Conservation (phyloP, 805 yeast genomes). For the Lipomyces yamadae region DNA sequence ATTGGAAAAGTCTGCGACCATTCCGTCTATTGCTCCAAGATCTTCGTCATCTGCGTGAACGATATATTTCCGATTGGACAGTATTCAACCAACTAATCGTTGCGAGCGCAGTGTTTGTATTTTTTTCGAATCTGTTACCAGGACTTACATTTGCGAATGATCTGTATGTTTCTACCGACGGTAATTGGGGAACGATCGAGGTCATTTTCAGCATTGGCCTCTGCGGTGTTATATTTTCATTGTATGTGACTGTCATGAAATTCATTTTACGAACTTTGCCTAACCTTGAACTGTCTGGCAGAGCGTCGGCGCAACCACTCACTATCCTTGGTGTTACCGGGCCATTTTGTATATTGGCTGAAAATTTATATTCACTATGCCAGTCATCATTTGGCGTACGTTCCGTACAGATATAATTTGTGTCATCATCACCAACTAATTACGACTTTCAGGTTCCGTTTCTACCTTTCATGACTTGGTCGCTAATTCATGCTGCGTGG, state of each 20-base stretch:
- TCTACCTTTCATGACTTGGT: constrained; percentile 2
- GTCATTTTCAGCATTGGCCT: constrained; percentile 5
- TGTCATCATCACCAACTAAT: not conserved
- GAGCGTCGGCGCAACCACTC: constrained; percentile 8
- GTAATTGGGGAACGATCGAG: not conserved
- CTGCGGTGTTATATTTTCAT: not conserved
- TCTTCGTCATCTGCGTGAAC: not conserved
- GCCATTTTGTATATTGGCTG: constrained; percentile 7
- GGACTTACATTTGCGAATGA: constrained; percentile 6
- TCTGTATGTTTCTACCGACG: not conserved
- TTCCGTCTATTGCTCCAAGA: not conserved
- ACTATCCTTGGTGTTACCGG: constrained; percentile 7
- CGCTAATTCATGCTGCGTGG: constrained; percentile 6
- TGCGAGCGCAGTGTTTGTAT: constrained; percentile 5
- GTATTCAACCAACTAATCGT: constrained; percentile 1
- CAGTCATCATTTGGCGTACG: not conserved
- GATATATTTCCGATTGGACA: constrained; percentile 1
- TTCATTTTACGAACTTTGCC: not conserved
- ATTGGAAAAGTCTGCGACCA: not conserved
- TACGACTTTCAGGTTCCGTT: not conserved
- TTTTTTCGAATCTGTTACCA: constrained; percentile 2
- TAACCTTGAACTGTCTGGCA: not conserved
- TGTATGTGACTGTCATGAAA: not conserved
- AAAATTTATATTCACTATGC: not conserved
- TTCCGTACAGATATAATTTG: too few relatives aligned